phyloP scores from a whole-genome alignment of 2,329 filamentous ascomycete species.

The Trichoderma gracile region DNA sequence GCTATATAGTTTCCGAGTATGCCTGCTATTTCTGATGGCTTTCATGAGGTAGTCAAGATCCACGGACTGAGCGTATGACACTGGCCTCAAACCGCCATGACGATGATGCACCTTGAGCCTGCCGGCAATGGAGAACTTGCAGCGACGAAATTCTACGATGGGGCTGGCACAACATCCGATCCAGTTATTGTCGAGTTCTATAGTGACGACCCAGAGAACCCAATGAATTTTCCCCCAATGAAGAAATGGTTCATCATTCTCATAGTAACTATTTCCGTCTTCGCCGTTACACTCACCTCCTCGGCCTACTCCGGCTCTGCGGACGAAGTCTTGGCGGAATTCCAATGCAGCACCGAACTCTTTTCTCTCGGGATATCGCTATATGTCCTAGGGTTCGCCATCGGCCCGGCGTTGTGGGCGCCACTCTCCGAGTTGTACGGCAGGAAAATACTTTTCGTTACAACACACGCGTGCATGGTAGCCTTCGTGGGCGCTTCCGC shows the following conservation, averaged over 20 bases:
- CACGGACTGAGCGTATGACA: too few species aligned
- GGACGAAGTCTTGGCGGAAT: background rate
- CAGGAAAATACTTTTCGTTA: background rate
- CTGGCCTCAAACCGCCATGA: background rate
- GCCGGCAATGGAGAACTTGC: background rate
- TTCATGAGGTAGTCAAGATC: too few species aligned
- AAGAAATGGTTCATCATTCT: background rate
- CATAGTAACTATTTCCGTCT: background rate
- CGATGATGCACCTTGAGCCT: background rate
- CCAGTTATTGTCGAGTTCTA: background rate
- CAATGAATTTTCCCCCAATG: background rate
- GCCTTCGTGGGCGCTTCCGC: conserved; percentile 7
- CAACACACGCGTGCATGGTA: background rate
- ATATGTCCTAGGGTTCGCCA: background rate
- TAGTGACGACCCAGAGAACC: background rate
- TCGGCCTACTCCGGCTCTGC: background rate
- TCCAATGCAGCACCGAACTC: background rate
- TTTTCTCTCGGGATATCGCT: background rate
- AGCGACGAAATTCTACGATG: background rate
- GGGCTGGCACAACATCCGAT: background rate
- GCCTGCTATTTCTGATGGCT: too few species aligned
- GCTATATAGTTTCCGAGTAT: too few species aligned
- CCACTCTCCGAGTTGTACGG: conserved; percentile 1
- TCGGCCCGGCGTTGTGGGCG: background rate
- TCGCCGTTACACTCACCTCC: background rate